phyloP scores from a whole-genome alignment of 2,329 filamentous ascomycete genomes.

The Paramyrothecium roridum region DNA sequence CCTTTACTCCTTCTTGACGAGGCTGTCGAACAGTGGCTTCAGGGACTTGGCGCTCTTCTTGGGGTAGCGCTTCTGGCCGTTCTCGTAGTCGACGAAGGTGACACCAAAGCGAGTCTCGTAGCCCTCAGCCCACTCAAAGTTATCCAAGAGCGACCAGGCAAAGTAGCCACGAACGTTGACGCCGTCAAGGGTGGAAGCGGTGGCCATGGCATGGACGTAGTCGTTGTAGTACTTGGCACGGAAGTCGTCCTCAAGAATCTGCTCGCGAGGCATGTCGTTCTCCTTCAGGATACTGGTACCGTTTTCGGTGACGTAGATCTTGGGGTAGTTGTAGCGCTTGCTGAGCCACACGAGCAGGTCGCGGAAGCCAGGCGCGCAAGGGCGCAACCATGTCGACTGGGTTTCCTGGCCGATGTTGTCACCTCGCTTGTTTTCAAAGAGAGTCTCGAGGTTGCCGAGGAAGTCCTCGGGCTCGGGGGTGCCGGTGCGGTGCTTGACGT shows the following conservation, averaged over 20 bases:
- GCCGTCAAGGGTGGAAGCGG: slow-evolving; percentile 68
- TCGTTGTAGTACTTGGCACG: slow-evolving; percentile 73
- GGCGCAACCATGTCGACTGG: slow-evolving; percentile 77
- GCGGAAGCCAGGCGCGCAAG: slow-evolving; percentile 72
- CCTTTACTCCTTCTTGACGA: slow-evolving; percentile 59
- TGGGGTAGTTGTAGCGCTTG: slow-evolving; percentile 70
- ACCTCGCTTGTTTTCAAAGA: slow-evolving; percentile 68
- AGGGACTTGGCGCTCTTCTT: slow-evolving; percentile 81
- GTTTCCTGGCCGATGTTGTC: slow-evolving; percentile 78
- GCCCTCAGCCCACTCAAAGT: slow-evolving; percentile 90
- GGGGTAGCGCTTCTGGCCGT: slow-evolving; percentile 73
- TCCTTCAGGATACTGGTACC: slow-evolving; percentile 82
- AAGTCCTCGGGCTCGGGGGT: slow-evolving; percentile 63
- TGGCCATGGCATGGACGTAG: slow-evolving; percentile 74
- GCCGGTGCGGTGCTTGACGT: slow-evolving; percentile 69
- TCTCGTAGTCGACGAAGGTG: slow-evolving; percentile 77
- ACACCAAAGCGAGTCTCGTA: slow-evolving; percentile 86
- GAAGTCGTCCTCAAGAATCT: slow-evolving; percentile 80
- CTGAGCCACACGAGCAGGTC: slow-evolving; percentile 75
- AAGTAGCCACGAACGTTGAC: slow-evolving; percentile 78
- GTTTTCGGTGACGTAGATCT: slow-evolving; percentile 87
- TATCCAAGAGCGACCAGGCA: slow-evolving; percentile 87
- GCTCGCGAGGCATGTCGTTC: slow-evolving; percentile 67
- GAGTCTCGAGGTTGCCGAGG: slow-evolving; percentile 71
- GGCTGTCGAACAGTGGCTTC: slow-evolving; percentile 65